A percentile compares a stretch with the other conserved stretches of the same genome.
These are phyloP conservation scores for Aspergillus phoenicis DNA, from an alignment of 2,329 filamentous ascomycete genomes.

Conservation along the genomic window DNA sequence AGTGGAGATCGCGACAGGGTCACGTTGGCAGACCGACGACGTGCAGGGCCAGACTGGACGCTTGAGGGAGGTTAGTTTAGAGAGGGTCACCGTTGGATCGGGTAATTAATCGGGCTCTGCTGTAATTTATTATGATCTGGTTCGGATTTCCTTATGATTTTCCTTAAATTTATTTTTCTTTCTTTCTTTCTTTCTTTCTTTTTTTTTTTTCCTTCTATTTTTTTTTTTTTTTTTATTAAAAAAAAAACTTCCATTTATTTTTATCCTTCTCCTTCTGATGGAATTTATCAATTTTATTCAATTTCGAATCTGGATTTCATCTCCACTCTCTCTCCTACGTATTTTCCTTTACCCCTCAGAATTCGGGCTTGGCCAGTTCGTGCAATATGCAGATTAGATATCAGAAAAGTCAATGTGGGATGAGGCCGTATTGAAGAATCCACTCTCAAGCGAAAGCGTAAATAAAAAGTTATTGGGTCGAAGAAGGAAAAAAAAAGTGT, in stretches of 20 bases:
- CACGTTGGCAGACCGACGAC: constrained; percentile 21
- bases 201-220: constrained; percentile 8
- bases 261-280: not conserved
- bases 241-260: not conserved
- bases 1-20: constrained; percentile 25
- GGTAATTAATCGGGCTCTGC: constrained; percentile 17
- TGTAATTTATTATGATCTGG: constrained; percentile 3
- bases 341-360: not conserved
- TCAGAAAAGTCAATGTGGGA: constrained; percentile 9
- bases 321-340: not conserved
- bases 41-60: constrained; percentile 11
- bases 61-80: constrained; percentile 1
- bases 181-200: constrained; percentile 2
- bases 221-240: not conserved
- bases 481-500: not conserved
- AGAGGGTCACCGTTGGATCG: constrained; percentile 20
- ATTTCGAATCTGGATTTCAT: not conserved
- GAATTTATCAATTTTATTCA: not conserved
- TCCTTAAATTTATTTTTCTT: constrained; percentile 9
- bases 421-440: constrained; percentile 10
- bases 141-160: constrained; percentile 14
- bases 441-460: constrained; percentile 2
- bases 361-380: constrained; percentile 7
- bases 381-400: constrained; percentile 15
- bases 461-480: not conserved